A percentile compares a stretch with the other conserved stretches of the same genome.
phyloP scores from a whole-genome alignment of 352 stramenopile species.

The Pythium periplocum region DNA sequence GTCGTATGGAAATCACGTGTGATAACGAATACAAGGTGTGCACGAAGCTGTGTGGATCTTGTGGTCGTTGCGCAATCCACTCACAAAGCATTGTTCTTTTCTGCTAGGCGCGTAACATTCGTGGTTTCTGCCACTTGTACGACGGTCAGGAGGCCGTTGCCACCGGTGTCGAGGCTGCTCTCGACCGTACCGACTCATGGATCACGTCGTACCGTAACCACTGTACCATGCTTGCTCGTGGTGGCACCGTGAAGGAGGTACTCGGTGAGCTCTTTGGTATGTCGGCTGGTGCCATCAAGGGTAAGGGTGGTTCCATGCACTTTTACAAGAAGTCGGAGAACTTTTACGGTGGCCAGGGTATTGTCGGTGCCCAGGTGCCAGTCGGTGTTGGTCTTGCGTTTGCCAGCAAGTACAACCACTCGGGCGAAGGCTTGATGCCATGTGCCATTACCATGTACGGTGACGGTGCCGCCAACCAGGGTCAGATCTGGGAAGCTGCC shows the following conservation, averaged over 20 bases:
- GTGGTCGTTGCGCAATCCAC: not conserved
- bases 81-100: slow-evolving; percentile 3
- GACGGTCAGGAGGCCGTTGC: slow-evolving; percentile 99
- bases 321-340: slow-evolving; percentile 99
- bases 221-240: slow-evolving; percentile 94
- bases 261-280: slow-evolving; percentile 97
- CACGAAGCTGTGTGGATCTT: not conserved
- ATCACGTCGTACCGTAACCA: slow-evolving; percentile 99
- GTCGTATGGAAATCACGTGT: slow-evolving; percentile 99
- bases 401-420: slow-evolving; percentile 98
- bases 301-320: slow-evolving; percentile 99
- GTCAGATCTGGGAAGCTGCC: slow-evolving; percentile 95
- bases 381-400: slow-evolving; percentile 98
- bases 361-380: slow-evolving; percentile 98
- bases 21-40: slow-evolving; percentile 99
- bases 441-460: slow-evolving; percentile 98
- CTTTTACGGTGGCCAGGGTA: slow-evolving; percentile 98
- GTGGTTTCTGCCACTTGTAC: slow-evolving; percentile 99
- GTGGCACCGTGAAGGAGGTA: slow-evolving; percentile 90
- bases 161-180: slow-evolving; percentile 94
- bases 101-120: slow-evolving; percentile 89
- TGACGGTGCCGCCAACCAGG: slow-evolving; percentile 99
- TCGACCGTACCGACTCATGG: slow-evolving; percentile 95
- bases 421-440: slow-evolving; percentile 83
- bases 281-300: slow-evolving; percentile 82